Percentiles rank a stretch among this genome's conserved stretches.
Conservation (phyloP, 202 grass and related monocot species). For the Brachypodium distachyon region DNA sequence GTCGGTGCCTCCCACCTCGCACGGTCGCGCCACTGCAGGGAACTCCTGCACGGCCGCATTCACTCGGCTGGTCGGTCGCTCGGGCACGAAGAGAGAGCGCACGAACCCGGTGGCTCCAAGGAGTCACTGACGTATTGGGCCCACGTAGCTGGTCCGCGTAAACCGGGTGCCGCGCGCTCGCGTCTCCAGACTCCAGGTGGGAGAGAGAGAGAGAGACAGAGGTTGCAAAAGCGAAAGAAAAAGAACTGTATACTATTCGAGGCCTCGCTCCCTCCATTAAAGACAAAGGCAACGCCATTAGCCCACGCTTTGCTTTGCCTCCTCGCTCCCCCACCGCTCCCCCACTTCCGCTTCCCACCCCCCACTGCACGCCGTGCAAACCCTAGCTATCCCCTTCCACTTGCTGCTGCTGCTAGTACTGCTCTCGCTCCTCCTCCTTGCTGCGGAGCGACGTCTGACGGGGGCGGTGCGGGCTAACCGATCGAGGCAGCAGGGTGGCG, state of each 20-base stretch:
- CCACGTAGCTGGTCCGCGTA: too few relatives aligned
- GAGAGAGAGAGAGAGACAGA: neutral
- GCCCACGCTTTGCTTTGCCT: slow-evolving; percentile 4
- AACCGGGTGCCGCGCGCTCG: too few relatives aligned
- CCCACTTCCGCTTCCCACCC: neutral
- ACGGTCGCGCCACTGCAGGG: neutral
- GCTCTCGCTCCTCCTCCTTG: neutral
- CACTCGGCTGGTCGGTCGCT: neutral
- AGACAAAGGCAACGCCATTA: slow-evolving; percentile 51
- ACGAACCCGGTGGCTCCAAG: neutral
- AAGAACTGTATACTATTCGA: neutral
- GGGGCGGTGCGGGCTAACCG: neutral
- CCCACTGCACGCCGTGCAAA: neutral
- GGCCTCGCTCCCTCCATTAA: slow-evolving; percentile 50
- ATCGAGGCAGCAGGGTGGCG: neutral
- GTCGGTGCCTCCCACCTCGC: too few relatives aligned
- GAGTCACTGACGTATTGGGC: too few relatives aligned
- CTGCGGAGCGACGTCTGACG: too few relatives aligned
- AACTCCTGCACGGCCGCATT: neutral
- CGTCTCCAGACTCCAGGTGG: neutral
- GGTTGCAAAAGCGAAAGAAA: slow-evolving; percentile 10
- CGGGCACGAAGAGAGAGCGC: neutral
- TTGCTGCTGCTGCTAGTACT: neutral
- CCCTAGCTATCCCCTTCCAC: slow-evolving; percentile 20
- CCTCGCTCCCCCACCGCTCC: neutral